Evolutionary conservation across 768 basidiomycete species (phyloP).

Genomic region (Tulasnella sp.): DNA sequence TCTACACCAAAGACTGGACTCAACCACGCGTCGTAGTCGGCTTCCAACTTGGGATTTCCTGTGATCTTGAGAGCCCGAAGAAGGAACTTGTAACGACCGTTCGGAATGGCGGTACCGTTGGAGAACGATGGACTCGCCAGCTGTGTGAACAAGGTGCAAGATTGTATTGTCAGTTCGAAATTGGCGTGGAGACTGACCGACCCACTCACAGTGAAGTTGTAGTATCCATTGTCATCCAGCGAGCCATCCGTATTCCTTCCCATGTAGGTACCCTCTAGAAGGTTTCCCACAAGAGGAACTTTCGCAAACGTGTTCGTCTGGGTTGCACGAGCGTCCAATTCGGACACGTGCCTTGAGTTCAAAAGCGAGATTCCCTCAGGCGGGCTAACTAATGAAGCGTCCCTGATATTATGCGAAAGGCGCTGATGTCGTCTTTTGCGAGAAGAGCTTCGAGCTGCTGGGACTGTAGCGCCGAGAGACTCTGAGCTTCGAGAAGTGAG

Average conservation of each 20-base stretch:
- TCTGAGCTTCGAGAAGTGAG: neutral
- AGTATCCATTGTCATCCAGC: neutral
- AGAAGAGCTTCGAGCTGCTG: neutral
- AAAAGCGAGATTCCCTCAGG: neutral
- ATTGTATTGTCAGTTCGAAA: neutral
- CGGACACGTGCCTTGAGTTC: neutral
- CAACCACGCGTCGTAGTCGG: conserved; percentile 36
- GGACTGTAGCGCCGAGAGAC: neutral
- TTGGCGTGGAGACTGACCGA: neutral
- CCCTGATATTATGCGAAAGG: neutral
- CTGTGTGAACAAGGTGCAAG: neutral
- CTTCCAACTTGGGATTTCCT: conserved; percentile 30
- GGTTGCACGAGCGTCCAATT: neutral
- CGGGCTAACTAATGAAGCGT: neutral
- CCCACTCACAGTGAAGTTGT: neutral
- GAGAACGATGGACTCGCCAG: neutral
- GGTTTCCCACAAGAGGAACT: neutral
- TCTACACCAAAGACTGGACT: conserved; percentile 21
- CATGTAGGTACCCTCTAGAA: neutral
- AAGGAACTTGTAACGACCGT: neutral
- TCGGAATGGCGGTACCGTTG: neutral
- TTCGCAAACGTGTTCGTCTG: neutral
- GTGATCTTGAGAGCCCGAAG: conserved; percentile 28
- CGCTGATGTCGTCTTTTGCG: neutral
- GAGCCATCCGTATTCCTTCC: neutral